Conservation (phyloP, 805 yeast species). For the Ogataea neopini region DNA sequence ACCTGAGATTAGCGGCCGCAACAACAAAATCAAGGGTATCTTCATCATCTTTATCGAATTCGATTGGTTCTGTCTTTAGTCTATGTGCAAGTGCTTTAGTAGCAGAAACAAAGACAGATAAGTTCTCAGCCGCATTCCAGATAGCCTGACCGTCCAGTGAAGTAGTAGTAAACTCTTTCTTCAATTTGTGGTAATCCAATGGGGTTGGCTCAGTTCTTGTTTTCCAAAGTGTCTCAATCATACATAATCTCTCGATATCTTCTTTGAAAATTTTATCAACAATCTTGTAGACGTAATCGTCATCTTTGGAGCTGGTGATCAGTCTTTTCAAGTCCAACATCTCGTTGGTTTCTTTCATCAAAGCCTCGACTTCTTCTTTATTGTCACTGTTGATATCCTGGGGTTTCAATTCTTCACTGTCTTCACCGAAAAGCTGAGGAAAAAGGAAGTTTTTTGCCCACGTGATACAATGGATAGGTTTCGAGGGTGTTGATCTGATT, state of each 20-base stretch:
- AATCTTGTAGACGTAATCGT: slow-evolving; percentile 44
- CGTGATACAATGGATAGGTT: slow-evolving; percentile 93
- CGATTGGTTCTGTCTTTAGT: slow-evolving; percentile 41
- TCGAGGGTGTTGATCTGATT: slow-evolving; percentile 93
- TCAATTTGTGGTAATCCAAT: slow-evolving; percentile 36
- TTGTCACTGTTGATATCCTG: slow-evolving; percentile 60
- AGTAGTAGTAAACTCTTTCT: slow-evolving; percentile 9
- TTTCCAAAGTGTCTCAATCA: slow-evolving; percentile 78
- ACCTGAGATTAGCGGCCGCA: slow-evolving; percentile 79
- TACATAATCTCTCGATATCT: slow-evolving; percentile 77
- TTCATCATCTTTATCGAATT: slow-evolving; percentile 93
- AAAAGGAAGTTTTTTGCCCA: slow-evolving; percentile 96
- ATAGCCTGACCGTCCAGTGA: slow-evolving; percentile 39
- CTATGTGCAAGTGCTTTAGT: slow-evolving; percentile 54
- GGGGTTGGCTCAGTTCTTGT: slow-evolving; percentile 69
- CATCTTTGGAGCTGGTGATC: slow-evolving; percentile 26
- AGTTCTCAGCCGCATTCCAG: slow-evolving; percentile 66
- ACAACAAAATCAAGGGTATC: slow-evolving; percentile 88
- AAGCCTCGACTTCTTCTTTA: slow-evolving; percentile 61
- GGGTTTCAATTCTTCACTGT: slow-evolving; percentile 27
- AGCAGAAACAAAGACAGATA: slow-evolving; percentile 56
- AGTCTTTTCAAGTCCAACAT: slow-evolving; percentile 48
- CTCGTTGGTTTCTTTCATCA: slow-evolving; percentile 69
- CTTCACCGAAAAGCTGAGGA: slow-evolving; percentile 71
- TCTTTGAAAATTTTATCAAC: slow-evolving; percentile 60